Conservation (phyloP, 164 flowering plant species). For the Sedum album region DNA sequence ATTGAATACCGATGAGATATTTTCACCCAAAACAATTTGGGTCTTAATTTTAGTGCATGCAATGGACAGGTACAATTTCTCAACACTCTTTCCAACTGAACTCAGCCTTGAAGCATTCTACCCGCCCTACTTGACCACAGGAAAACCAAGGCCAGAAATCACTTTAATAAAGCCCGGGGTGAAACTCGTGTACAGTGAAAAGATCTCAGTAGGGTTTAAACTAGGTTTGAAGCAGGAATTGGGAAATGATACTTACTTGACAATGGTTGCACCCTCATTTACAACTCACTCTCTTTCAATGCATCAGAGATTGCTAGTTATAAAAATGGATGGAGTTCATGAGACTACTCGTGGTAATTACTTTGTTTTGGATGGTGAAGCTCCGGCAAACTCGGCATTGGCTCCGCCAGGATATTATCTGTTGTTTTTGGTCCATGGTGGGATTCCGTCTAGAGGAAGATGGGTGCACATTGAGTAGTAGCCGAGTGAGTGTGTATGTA, state of each 20-base stretch:
- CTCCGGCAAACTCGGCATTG: constrained; percentile 6
- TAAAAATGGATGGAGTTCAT: constrained; percentile 10
- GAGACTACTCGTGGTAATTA: constrained; percentile 11
- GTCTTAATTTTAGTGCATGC: no score
- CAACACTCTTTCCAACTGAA: constrained; percentile 22
- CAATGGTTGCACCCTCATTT: constrained; percentile 43
- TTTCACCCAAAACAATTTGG: no score
- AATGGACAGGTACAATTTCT: constrained; percentile 7
- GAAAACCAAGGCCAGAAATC: not conserved
- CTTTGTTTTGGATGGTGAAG: constrained; percentile 11
- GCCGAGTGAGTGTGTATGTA: no score
- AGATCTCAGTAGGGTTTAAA: constrained; percentile 13
- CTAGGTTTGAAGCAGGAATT: not conserved
- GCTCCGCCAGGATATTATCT: constrained; percentile 29
- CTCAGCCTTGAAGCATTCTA: constrained; percentile 31
- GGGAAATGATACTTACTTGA: constrained; percentile 15
- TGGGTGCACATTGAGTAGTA: constrained; percentile 26
- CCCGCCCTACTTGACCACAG: constrained; percentile 29
- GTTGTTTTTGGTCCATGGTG: constrained; percentile 22
- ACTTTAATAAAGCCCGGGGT: constrained; percentile 18
- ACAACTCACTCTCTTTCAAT: constrained; percentile 35
- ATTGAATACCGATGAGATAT: not conserved
- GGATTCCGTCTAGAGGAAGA: constrained; percentile 25
- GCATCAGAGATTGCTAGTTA: constrained; percentile 29
- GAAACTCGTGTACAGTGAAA: constrained; percentile 14